Evolutionary conservation across 1,284 basidiomycete species (phyloP).

Genomic region (Salmacisia buchloeana): DNA sequence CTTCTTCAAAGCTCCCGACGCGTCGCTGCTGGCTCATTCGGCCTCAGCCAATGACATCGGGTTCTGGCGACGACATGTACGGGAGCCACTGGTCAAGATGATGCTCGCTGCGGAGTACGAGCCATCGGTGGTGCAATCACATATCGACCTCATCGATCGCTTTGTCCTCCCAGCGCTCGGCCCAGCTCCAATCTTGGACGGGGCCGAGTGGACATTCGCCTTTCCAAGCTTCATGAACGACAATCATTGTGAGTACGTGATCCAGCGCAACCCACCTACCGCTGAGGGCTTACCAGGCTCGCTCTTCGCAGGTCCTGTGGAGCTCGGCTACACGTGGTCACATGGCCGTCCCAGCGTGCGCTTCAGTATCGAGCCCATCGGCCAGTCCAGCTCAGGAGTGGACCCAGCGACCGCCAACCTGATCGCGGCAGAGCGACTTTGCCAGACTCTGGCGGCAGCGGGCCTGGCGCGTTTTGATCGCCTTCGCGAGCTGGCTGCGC

Average conservation of each 20-base stretch:
- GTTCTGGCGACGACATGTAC: background rate
- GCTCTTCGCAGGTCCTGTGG: background rate
- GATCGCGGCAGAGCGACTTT: background rate
- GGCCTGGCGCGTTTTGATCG: background rate
- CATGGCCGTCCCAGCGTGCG: background rate
- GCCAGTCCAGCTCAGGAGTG: background rate
- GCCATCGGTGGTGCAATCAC: background rate
- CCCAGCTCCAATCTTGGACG: background rate
- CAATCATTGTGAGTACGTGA: background rate
- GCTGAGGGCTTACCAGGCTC: no score
- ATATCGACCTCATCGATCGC: background rate
- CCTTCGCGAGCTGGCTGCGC: background rate
- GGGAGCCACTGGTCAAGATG: background rate
- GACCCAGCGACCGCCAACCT: background rate
- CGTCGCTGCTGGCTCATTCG: background rate
- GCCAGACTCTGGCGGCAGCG: background rate
- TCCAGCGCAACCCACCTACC: background rate
- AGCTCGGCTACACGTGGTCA: background rate
- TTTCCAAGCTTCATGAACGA: slow-evolving; percentile 3
- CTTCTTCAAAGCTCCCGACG: background rate
- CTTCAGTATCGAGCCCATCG: background rate
- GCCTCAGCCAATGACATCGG: background rate
- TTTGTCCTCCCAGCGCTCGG: background rate
- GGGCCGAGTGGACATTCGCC: background rate
- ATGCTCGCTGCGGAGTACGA: background rate